Base-by-base conservation (phyloP, 176 grass and related monocot genomes). In the Cenchrus americanus region DNA sequence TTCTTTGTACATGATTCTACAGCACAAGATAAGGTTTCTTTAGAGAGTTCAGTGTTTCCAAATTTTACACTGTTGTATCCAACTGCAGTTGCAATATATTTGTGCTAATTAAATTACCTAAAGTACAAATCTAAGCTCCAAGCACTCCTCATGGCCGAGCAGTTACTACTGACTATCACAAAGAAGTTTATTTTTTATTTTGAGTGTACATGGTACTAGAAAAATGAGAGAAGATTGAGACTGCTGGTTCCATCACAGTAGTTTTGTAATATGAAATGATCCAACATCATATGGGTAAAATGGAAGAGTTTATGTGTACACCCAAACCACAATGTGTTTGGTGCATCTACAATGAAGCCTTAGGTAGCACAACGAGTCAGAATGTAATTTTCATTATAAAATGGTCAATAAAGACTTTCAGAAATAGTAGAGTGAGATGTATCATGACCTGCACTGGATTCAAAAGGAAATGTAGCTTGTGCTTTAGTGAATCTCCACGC, bases 401-500 rank as follows among this genome's bases (percentile, higher is more conserved):
- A 58, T 10, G 7, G 26, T 53, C 34, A 75, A 57, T 43, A n/a
- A 64, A 22, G 34, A 57, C 50, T 10, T 11, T 74, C 40, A 46
- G 70, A 24, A 59, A 62, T 13, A 50, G 48, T 81, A 58, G 26
- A 61, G 19, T 53, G 78, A 48, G 23, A 78, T 42, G 66, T 71
- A 84, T 85, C 27, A 47, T 64, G 71, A 93, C 93, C 93, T 96
- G 93, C 64, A 91, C 79, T 2, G 93, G 93, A 84, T 96, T 96
- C 75, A 96, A 78, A 87, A 96, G 93, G 80, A 92, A 88, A 70
- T 90, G 84, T 79, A 96, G 64, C 51, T 88, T 87, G 21, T 88
- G 88, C 79, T 84, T 96, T 44, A 96, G 83, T 18, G 85, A 88
- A 74, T 80, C 83, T 55, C 93, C 93, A 21, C 77, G 75, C 59